Base-by-base conservation (phyloP, 306 rosid species). In the Quercus parvula region DNA sequence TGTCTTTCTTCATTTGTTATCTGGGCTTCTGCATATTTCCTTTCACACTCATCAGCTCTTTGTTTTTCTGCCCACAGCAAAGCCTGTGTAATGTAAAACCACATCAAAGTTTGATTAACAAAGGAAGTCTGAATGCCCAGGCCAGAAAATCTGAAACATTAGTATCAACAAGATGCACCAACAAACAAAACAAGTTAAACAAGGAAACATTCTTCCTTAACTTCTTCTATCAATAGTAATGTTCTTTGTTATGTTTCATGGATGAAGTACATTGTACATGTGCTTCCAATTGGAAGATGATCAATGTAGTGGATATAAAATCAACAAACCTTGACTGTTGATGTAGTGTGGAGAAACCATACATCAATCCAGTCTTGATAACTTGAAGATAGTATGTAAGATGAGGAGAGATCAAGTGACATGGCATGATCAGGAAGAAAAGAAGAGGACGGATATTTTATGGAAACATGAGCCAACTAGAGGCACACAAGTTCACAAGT, bases 41-140 rank as follows among this genome's bases (percentile, higher is more conserved):
- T 87, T 90, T 94, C 94, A 73, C 24, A 86, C 61, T 87, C 94
- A 83, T 90, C 84, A 56, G 91, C 89, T 85, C 94, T 93, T 76
- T 77, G 87, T 80, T 88, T 90, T 90, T 94, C 97, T 56, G 79
- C 88, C 71, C 75, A 85, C 82, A 89, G 74, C 91, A 72, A 82
- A 78, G 79, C 87, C 99, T 94, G 93, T 73, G 79, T 28, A 77
- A 75, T 56, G 73, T 70, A 76, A 73, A 63, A 68, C 38, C 72
- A 59, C 33, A 78, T 77, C 62, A 64, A 72, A 73, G 18, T 18
- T 74, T 55, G 38, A 57, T 19, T 55, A 63, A 78, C 63, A 74
- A 49, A 70, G 56, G 75, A 73, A 77, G 63, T 58, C 62, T 38
- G 75, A 61, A 80, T 79, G 41, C 77, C 61, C 19, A 1, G 17